Evolutionary conservation across 495 filamentous ascomycete species (phyloP), one percentile per base, ranked within the genome.

Genomic region (Podospora fimiseda): DNA sequence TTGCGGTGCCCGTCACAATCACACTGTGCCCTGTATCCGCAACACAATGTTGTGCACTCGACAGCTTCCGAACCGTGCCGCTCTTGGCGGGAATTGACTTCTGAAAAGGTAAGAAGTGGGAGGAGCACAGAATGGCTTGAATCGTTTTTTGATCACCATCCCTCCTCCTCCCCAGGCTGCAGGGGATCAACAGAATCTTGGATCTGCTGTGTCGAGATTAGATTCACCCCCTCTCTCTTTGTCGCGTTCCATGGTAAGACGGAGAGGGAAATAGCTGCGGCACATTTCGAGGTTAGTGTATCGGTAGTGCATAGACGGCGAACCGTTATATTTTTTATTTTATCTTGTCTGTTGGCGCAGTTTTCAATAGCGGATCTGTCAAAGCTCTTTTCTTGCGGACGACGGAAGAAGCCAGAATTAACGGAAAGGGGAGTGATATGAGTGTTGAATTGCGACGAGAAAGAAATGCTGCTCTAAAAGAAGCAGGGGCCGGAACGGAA

Each of bases 111-210:
- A n/a, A 22, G 11, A 33, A 33, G 5, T 33, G 27, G 11, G 27
- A 33, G 6, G 27, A 33, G 5, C 6, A 5, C 11, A 33, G 20
- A 27, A 33, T 33, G 27, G 27, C n/a, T 33, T 33, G 27, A 5
- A 33, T 33, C 11, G 5, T 11, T 33, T 11, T 33, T 14, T 15
- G 22, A 15, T 19, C 27, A 36, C 38, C n/a, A 16, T 14, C 23
- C 43, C 15, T 16, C 44, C 15, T 53, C 53, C 43, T 27, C 52
- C 52, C 57, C 57, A 53, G 48, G 49, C 52, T 57, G 57, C 57
- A 60, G 57, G 57, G 57, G 57, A 23, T 42, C 44, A 53, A 57
- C 53, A 60, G 37, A 60, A 43, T 45, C 36, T 24, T 50, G 58
- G 58, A 55, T 48, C 57, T 21, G 53, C 15, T 23, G 37, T 21